Conservation (phyloP, 345 rosid species). For the Melaleuca alternifolia region DNA sequence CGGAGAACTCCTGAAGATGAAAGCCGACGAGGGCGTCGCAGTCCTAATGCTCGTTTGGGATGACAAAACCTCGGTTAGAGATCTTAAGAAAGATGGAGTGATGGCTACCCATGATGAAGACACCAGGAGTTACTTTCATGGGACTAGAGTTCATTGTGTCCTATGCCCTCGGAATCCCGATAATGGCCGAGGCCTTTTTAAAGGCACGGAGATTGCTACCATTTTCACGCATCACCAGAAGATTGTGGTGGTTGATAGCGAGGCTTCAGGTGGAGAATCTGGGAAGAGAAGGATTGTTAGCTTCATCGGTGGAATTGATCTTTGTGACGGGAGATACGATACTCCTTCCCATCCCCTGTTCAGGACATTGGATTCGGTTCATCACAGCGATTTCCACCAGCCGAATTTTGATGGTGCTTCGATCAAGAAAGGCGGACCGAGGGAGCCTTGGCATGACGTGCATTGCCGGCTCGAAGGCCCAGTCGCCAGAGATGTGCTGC, state of each 20-base stretch:
- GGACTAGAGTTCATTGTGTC: slow-evolving; percentile 33
- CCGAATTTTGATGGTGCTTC: slow-evolving; percentile 24
- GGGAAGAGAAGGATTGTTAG: slow-evolving; percentile 30
- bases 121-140: slow-evolving; percentile 25
- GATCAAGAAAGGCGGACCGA: slow-evolving; percentile 30
- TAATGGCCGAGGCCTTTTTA: slow-evolving; percentile 18
- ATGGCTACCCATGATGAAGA: slow-evolving; percentile 59
- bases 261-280: background rate
- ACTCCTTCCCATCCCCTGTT: slow-evolving; percentile 31
- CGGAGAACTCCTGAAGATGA: slow-evolving; percentile 44
- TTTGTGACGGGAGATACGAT: slow-evolving; percentile 49
- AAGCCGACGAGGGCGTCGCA: slow-evolving; percentile 36
- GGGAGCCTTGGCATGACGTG: slow-evolving; percentile 48
- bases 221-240: slow-evolving; percentile 58
- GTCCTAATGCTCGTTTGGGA: slow-evolving; percentile 61
- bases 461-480: slow-evolving; percentile 40
- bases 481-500: slow-evolving; percentile 32
- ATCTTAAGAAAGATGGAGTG: slow-evolving; percentile 40
- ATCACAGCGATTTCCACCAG: slow-evolving; percentile 30
- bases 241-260: slow-evolving; percentile 31
- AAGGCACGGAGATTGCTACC: slow-evolving; percentile 29
- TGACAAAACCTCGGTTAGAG: slow-evolving; percentile 36
- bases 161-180: slow-evolving; percentile 49
- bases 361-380: slow-evolving; percentile 18
- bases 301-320: slow-evolving; percentile 54